These are phyloP conservation scores for Phytophthora megakarya DNA, from an alignment of 352 stramenopile genomes.

Conservation along the genomic window DNA sequence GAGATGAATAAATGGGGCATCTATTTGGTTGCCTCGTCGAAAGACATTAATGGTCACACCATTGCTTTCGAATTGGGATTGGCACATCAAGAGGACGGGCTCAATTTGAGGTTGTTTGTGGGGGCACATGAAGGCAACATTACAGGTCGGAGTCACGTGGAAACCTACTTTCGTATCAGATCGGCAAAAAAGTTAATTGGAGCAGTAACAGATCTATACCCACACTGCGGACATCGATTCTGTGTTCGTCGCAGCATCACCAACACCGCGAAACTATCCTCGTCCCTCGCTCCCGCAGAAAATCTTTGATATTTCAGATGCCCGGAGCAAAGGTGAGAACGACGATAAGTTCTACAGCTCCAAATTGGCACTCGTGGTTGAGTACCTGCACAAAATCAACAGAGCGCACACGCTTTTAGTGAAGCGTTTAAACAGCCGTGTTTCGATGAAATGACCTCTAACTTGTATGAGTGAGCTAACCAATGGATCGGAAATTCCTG, in stretches of 20 bases:
- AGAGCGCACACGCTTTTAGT: conserved; percentile 7
- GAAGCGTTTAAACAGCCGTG: conserved; percentile 2
- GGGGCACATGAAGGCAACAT: not conserved
- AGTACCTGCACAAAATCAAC: not conserved
- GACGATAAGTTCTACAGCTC: too few species aligned
- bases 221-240: not conserved
- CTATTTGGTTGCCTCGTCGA: not conserved
- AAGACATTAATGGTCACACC: conserved; percentile 4
- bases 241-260: conserved; percentile 14
- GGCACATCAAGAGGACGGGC: not conserved
- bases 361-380: too few species aligned
- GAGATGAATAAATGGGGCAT: conserved; percentile 14
- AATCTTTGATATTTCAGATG: not conserved
- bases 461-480: conserved; percentile 1
- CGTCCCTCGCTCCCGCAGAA: not conserved
- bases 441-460: conserved; percentile 12
- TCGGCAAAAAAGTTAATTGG: conserved; percentile 9
- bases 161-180: not conserved
- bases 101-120: conserved; percentile 1
- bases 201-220: conserved; percentile 1
- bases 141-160: not conserved
- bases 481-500: conserved; percentile 4
- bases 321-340: too few species aligned
- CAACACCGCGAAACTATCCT: not conserved
- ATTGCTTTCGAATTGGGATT: conserved; percentile 2